Base-by-base conservation (phyloP, 176 grass and related monocot genomes). In the Oryza officinalis region DNA sequence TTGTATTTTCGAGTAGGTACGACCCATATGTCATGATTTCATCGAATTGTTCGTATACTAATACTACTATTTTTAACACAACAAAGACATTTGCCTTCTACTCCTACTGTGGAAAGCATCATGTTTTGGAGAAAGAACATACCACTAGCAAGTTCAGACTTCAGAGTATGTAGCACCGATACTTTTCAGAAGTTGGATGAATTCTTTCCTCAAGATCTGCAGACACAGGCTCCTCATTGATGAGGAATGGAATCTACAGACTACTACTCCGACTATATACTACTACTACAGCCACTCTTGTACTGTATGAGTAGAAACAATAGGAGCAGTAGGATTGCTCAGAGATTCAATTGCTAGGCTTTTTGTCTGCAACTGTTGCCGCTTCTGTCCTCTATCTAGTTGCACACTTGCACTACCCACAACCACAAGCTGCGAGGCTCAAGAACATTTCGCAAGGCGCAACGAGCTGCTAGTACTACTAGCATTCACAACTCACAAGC, bases 351-450 rank as follows among this genome's bases (percentile, higher is more conserved):
- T 81, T 26, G n/a, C 67, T 86, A 90, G 83, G 57, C 74, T 67
- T 86, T 85, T 86, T 90, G 74, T 83, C 79, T 79, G 27, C 84
- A 45, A 72, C 79, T 49, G 68, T 44, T 35, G 66, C 15, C 13
- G 18, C 61, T 1, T 67, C 50, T 78, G 88, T 79, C 74, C 78
- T 74, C 72, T 86, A 3, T 31, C 78, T 78, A 90, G 72, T 78
- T 78, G 20, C 79, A 49, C 65, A 90, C 67, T 78, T 78, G 20
- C 79, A 49, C 65, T 23, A 27, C 11, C 65, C 79, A 81, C 41
- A 77, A 77, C 65, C 79, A 81, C 41, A 77, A 77, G n/a, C 65
- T 27, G 73, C 67, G 35, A 76, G 37, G 49, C 37, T 90, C 83
- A 64, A 72, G 71, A 65, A 77, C 32, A 86, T 66, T 57, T 72